These are phyloP conservation scores for Paecilomyces formosus DNA, from an alignment of 2,329 filamentous ascomycete genomes.

Conservation along the genomic window DNA sequence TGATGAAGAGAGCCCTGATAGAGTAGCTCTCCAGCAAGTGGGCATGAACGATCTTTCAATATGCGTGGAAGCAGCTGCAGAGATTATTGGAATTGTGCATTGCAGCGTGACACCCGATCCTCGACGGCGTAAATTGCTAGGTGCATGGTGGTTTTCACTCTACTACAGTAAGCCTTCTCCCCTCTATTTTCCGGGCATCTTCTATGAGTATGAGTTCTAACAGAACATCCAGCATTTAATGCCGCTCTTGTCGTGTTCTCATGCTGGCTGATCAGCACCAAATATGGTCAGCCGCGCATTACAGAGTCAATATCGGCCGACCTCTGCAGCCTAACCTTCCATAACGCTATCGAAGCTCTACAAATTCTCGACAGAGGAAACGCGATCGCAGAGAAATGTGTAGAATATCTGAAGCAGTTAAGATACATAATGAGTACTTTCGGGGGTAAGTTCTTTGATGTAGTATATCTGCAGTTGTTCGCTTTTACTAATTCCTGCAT, in stretches of 20 bases:
- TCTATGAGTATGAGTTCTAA: not conserved
- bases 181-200: not conserved
- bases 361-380: slow-evolving; percentile 19
- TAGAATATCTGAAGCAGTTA: slow-evolving; percentile 12
- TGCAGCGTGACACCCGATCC: slow-evolving; percentile 8
- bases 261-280: slow-evolving; percentile 9
- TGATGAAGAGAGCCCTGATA: slow-evolving; percentile 9
- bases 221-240: slow-evolving; percentile 17
- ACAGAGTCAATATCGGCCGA: slow-evolving; percentile 4
- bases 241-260: slow-evolving; percentile 24
- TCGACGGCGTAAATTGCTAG: slow-evolving; percentile 15
- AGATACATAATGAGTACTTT: not conserved
- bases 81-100: slow-evolving; percentile 16
- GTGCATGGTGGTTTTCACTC: slow-evolving; percentile 23
- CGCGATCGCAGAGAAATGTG: slow-evolving; percentile 20
- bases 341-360: slow-evolving; percentile 13
- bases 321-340: slow-evolving; percentile 6
- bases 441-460: not conserved
- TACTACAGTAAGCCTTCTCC: slow-evolving; percentile 21
- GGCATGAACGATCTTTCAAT: slow-evolving; percentile 24
- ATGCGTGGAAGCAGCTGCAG: slow-evolving; percentile 21
- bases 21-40: slow-evolving; percentile 20
- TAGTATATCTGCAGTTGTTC: not conserved
- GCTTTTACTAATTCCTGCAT: not conserved
- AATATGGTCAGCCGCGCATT: slow-evolving; percentile 1